Percentiles rank a stretch among this genome's conserved stretches.
These are phyloP conservation scores for Pholiota molesta DNA, from an alignment of 768 basidiomycete species.

Conservation along the genomic window DNA sequence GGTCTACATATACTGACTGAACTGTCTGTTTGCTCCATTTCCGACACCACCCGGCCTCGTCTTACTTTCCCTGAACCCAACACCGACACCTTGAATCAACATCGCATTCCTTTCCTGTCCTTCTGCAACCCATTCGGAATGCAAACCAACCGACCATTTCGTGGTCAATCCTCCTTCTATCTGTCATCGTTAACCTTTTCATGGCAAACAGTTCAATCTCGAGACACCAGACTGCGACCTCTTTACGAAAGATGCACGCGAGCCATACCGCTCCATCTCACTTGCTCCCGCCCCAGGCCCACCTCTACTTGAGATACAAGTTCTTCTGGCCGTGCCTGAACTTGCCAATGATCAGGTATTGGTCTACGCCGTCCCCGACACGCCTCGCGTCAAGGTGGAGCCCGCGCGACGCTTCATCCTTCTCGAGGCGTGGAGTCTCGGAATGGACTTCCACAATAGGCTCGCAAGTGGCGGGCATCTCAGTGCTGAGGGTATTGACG, in stretches of 20 bases:
- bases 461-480: conserved; percentile 14
- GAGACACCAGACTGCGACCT: conserved; percentile 75
- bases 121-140: background rate
- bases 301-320: conserved; percentile 66
- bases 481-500: conserved; percentile 39
- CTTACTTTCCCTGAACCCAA: background rate
- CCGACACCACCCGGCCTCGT: background rate
- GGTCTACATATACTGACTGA: background rate
- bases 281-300: conserved; percentile 32
- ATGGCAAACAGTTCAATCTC: conserved; percentile 66
- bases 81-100: background rate
- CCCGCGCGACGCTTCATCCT: conserved; percentile 71
- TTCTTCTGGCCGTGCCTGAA: conserved; percentile 73
- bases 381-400: conserved; percentile 64
- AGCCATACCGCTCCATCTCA: conserved; percentile 64
- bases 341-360: conserved; percentile 71
- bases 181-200: background rate
- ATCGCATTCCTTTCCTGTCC: background rate
- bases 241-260: conserved; percentile 63
- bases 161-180: background rate
- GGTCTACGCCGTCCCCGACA: conserved; percentile 62
- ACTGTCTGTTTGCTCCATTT: background rate
- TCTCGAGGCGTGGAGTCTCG: conserved; percentile 71
- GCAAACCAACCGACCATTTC: background rate
- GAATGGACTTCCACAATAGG: conserved; percentile 35